A percentile compares a stretch with the other conserved stretches of the same genome.
Evolutionary conservation across 2,329 filamentous ascomycete species (phyloP).

Genomic region (Talaromyces sp.): DNA sequence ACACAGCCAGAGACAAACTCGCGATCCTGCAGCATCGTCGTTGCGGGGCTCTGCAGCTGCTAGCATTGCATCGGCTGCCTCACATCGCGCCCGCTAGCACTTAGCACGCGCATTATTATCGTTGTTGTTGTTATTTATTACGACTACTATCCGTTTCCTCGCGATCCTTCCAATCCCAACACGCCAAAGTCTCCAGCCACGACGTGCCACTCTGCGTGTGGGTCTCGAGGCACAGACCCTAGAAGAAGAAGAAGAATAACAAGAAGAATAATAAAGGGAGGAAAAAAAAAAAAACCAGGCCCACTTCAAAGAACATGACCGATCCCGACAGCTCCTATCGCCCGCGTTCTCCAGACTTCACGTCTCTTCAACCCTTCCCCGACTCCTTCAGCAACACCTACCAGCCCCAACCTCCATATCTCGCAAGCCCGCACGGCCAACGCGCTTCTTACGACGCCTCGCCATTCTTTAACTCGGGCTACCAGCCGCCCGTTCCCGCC

Average conservation of each 20-base stretch:
- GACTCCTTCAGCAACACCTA: constrained; percentile 31
- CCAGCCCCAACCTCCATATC: constrained; percentile 22
- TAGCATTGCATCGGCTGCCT: not conserved
- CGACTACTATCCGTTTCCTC: not conserved
- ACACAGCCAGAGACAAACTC: not conserved
- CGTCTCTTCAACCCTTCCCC: constrained; percentile 42
- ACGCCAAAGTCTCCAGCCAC: not conserved
- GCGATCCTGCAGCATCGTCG: not conserved
- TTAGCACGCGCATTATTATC: not conserved
- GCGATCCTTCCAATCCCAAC: not conserved
- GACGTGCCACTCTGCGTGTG: not conserved
- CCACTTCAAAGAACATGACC: constrained; percentile 30
- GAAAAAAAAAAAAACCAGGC: not conserved
- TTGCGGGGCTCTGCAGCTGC: not conserved
- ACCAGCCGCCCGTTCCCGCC: constrained; percentile 22
- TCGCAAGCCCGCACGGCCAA: constrained; percentile 31
- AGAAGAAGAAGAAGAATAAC: not conserved
- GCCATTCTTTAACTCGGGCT: constrained; percentile 40
- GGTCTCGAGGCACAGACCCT: constrained; percentile 1
- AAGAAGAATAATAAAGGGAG: not conserved
- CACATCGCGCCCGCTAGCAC: not conserved
- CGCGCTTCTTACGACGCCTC: constrained; percentile 44
- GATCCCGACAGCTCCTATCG: constrained; percentile 43
- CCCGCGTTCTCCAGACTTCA: constrained; percentile 49
- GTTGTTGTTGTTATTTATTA: not conserved